Evolutionary conservation across 495 filamentous ascomycete genomes (phyloP), one percentile per base, ranked within the genome.

Genomic region (Aspergillus hancockii): DNA sequence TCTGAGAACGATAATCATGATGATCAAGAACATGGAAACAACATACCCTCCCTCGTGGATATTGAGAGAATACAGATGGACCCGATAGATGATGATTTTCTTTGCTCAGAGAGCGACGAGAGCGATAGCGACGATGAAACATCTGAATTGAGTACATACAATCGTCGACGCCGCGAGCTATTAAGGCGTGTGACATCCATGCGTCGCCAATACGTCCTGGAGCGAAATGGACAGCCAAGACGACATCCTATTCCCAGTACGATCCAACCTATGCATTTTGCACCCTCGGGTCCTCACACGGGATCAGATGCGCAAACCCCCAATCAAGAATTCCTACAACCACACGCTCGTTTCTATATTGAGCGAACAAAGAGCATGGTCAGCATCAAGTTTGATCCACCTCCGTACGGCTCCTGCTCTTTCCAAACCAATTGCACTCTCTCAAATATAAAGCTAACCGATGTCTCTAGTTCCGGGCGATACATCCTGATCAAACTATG

Each of bases 401-500:
- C 91, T 31, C 84, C 94, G 75, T 95, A 86, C 69, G 83, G 9
- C 19, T 47, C 43, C 4, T 76, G n/a, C 14, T 25, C 47, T 43
- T 23, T 12, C 16, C 34, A 46, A 50, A 49, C 13, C 22, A n/a
- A n/a, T n/a, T n/a, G n/a, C n/a, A n/a, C n/a, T n/a, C n/a, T n/a
- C n/a, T n/a, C 9, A 6, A 10, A 23, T 19, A 12, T 23, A 16
- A 51, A 52, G 56, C 51, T 65, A 60, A 63, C 52, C 57, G 22
- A 43, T 21, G 59, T 14, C 23, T 7, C 45, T 52, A 87, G 84
- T 10, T 84, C 83, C 32, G 92, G 88, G 13, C 80, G 88, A 40
- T 93, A 85, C 68, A 87, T 97, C 55, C 67, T 96, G 41, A 76
- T 97, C 60, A 95, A 95, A 76, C 81, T 95, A 64, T 97, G 90